phyloP scores from a whole-genome alignment of 805 yeast genomes.

The Barnettozyma vustinii region DNA sequence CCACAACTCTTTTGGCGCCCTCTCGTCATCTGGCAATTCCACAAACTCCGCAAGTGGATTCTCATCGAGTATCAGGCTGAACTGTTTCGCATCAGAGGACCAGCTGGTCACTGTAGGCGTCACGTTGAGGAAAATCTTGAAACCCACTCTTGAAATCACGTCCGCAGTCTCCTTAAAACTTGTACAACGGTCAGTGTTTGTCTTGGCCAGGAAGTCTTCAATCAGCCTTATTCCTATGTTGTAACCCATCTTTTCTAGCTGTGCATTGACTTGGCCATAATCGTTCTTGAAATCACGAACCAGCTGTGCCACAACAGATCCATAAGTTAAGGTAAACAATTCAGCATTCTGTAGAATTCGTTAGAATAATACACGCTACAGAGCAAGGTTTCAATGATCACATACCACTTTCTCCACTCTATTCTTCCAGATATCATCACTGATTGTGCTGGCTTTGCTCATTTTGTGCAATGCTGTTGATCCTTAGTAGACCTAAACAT shows the following conservation, averaged over 20 bases:
- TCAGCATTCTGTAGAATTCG: constrained; percentile 66
- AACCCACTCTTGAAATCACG: constrained; percentile 78
- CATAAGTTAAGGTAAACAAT: constrained; percentile 90
- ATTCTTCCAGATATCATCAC: constrained; percentile 91
- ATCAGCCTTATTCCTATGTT: constrained; percentile 87
- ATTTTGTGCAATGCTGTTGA: constrained; percentile 10
- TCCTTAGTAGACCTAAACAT: too few species aligned
- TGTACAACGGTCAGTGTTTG: constrained; percentile 79
- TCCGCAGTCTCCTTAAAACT: constrained; percentile 84
- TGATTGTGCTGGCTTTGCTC: constrained; percentile 44
- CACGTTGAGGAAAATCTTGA: constrained; percentile 81
- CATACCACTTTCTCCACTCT: constrained; percentile 77
- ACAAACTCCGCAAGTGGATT: constrained; percentile 95
- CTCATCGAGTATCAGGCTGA: constrained; percentile 67
- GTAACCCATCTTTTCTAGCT: constrained; percentile 90
- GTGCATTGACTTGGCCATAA: constrained; percentile 72
- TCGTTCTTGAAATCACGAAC: constrained; percentile 78
- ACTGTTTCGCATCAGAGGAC: constrained; percentile 70
- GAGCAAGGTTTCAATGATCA: constrained; percentile 11
- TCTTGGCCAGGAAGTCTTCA: constrained; percentile 87
- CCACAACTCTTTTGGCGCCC: constrained; percentile 73
- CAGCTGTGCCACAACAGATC: constrained; percentile 86
- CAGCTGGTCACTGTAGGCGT: constrained; percentile 72
- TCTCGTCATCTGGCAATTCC: constrained; percentile 80
- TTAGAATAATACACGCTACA: background rate